Evolutionary conservation across 202 grass and related monocot genomes (phyloP), one percentile per base, ranked within the genome.

Genomic region (Digitaria exilis): DNA sequence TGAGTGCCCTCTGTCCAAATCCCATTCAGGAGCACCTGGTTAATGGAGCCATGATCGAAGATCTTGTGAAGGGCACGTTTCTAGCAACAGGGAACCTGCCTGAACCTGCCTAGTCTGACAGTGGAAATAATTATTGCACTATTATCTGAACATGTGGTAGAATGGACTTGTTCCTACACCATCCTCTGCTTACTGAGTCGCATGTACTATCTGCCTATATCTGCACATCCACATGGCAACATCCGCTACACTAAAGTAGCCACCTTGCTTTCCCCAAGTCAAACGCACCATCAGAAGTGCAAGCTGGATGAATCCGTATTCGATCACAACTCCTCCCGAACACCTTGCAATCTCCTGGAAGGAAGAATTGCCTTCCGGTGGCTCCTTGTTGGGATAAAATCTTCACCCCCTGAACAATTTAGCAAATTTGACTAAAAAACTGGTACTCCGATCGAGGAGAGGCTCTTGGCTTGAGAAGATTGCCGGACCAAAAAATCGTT

Each of bases 201-300:
- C 18, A n/a, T 57, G 24, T n/a, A n/a, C n/a, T 2, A 73, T 63
- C 42, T 49, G 28, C 16, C 32, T 29, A 32, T n/a, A n/a, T 56
- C 21, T 11, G 19, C 8, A 45, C 25, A 63, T 43, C 62, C 17
- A 57, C 32, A 67, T 10, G 82, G 22, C 28, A 37, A 69, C 15
- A 68, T 34, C 35, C 63, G 26, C 5, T n/a, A n/a, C n/a, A n/a
- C n/a, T n/a, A n/a, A n/a, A n/a, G n/a, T n/a, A n/a, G n/a, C n/a
- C n/a, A n/a, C n/a, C n/a, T n/a, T n/a, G n/a, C n/a, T 51, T 71
- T 62, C 73, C 75, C 54, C 65, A 71, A 59, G 34, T 25, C 62
- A 82, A 58, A 46, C 34, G 7, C 10, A 45, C 45, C 46, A 68
- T 22, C 16, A 30, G 10, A 84, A 57, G 5, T 17, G 24, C 34